Conservation (phyloP, 306 rosid genomes). For the Aeschynomene evenia region DNA sequence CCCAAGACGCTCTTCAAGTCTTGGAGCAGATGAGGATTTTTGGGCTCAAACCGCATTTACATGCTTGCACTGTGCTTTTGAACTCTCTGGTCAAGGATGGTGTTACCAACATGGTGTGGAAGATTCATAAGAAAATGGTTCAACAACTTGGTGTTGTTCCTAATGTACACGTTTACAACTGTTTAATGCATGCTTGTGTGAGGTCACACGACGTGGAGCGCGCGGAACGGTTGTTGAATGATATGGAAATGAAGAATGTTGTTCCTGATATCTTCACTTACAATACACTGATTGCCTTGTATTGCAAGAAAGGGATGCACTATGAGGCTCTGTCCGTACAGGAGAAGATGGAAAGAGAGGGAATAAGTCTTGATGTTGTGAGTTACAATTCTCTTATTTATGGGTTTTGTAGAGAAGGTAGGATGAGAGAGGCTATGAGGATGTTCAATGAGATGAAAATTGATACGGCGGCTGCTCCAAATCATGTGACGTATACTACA, state of each 20-base stretch:
- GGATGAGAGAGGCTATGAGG: conserved; percentile 80
- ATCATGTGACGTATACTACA: conserved; percentile 77
- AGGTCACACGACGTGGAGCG: conserved; percentile 70
- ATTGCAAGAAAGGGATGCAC: conserved; percentile 71
- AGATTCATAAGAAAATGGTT: conserved; percentile 59
- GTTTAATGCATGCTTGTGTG: conserved; percentile 81
- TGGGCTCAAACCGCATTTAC: conserved; percentile 62
- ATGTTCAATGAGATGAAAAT: conserved; percentile 67
- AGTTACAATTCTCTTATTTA: conserved; percentile 77
- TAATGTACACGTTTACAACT: conserved; percentile 70
- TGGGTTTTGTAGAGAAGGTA: conserved; percentile 80
- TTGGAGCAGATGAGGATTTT: conserved; percentile 67
- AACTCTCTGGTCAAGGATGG: conserved; percentile 68
- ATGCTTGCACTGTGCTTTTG: conserved; percentile 83
- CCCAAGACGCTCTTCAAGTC: conserved; percentile 73
- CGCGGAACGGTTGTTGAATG: conserved; percentile 57
- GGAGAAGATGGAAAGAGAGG: conserved; percentile 75
- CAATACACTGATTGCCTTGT: conserved; percentile 79
- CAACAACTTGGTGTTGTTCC: conserved; percentile 52
- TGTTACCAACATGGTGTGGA: conserved; percentile 69
- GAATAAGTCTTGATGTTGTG: conserved; percentile 69
- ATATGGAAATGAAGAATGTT: conserved; percentile 68
- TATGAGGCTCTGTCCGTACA: conserved; percentile 76
- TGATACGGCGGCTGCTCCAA: conserved; percentile 58
- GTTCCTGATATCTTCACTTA: conserved; percentile 77